Evolutionary conservation across 2,329 filamentous ascomycete species (phyloP), one percentile per base, ranked within the genome.

Genomic region (Aureobasidium sp.): DNA sequence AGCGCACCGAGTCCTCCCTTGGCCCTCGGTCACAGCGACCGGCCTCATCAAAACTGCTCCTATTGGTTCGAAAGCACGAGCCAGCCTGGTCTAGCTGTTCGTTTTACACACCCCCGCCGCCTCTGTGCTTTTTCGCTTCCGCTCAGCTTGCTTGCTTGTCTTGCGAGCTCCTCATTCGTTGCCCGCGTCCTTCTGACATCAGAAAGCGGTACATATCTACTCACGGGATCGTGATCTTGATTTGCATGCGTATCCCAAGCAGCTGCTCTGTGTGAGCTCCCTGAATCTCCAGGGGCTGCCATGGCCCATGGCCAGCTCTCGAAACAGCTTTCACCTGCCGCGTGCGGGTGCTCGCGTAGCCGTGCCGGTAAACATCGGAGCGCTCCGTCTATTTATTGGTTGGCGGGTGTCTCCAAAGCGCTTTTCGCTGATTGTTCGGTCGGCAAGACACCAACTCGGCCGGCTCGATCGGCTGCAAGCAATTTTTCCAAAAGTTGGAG

Each of bases 21-120:
- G 47, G 59, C 50, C 50, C 50, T 61, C 60, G 59, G 60, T 37
- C 59, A 55, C 30, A 53, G 58, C 59, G 45, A 60, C 50, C 39
- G 47, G 30, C 25, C 30, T 41, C 48, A 61, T 61, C 59, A 61
- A 53, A 45, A 32, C 14, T 9, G 16, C 25, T 30, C 41, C 51
- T 11, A 59, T 59, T 59, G 57, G 57, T 29, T 59, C n/a, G 27
- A n/a, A 16, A 5, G 57, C 57, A 59, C 57, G 36, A 21, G 10
- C 30, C 57, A 50, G 6, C 11, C 27, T 25, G 25, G 48, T 44
- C 44, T 59, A 48, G 55, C 55, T 59, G 34, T 14, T 59, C 54
- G 41, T 41, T 50, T 49, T 42, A 41, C 44, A 59, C 57, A 49
- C 45, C 57, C 57, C 57, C 57, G 57, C 57, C 54, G 54, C 41